phyloP scores from a whole-genome alignment of 202 grass and related monocot species.

The Setaria italica region DNA sequence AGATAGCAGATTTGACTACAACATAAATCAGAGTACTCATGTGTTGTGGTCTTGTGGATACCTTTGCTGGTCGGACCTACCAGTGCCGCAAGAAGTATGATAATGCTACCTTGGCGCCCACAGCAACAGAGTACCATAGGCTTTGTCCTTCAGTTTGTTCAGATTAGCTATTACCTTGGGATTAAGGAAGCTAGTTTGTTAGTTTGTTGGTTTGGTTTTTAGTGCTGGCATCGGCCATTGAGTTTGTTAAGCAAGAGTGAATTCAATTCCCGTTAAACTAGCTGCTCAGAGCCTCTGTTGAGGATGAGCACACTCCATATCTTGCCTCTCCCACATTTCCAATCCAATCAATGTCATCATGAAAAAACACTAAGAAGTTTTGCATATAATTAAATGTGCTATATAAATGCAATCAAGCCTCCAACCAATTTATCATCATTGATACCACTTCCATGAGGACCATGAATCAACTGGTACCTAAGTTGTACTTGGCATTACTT shows the following conservation, averaged over 20 bases:
- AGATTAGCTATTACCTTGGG: not conserved
- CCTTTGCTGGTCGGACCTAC: too few species aligned
- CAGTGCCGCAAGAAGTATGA: not conserved
- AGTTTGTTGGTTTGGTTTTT: not conserved
- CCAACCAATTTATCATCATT: too few species aligned
- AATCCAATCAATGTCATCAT: not conserved
- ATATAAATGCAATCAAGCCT: too few species aligned
- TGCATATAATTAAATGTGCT: too few species aligned
- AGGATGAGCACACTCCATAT: too few species aligned
- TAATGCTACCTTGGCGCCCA: not conserved
- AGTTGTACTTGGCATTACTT: too few species aligned
- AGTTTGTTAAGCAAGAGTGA: not conserved
- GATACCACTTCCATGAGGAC: too few species aligned
- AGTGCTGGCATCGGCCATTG: not conserved
- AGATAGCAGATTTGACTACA: slow-evolving; percentile 1
- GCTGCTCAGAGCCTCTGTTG: not conserved
- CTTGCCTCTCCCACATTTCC: not conserved
- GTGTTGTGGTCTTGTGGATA: not conserved
- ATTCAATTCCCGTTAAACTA: not conserved
- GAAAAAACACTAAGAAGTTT: not conserved
- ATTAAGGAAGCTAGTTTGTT: not conserved
- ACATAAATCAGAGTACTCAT: slow-evolving; percentile 13
- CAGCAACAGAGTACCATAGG: not conserved
- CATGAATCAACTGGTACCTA: too few species aligned
- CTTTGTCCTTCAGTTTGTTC: not conserved